Base-by-base conservation (phyloP, 2,329 filamentous ascomycete species). In the Pseudogymnoascus pannorum region DNA sequence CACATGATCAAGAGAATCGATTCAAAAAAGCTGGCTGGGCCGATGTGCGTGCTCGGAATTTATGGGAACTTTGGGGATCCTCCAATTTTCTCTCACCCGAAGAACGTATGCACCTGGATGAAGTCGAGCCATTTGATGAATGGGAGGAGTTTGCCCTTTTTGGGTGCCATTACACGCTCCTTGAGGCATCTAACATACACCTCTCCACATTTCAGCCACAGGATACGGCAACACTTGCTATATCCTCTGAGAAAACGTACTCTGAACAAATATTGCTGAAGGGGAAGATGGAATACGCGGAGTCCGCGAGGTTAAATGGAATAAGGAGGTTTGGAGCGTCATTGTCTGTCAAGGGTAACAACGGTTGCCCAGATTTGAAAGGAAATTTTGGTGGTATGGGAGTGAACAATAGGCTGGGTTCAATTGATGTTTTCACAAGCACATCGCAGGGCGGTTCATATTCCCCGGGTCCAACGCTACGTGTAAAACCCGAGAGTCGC, bases 141-240 rank as follows among this genome's bases (percentile, higher is more conserved):
- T 96, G 91, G 91, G 93, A 97, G 73, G 93, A 97, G 69, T 92
- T 97, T 70, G 86, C 88, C 2, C 77, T 96, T 0, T 96, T 95
- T 72, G 85, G 84, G 2, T 86, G 86, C 33, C 92, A 97, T 73
- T 96, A 96, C 73, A 89, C 92, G 67, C 75, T 97, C 44, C 78
- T 96, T 7, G 78, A 85, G 58, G 90, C 91, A 12, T 80, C 76
- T 42, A 84, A 75, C 60, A 77, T 26, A 64, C 70, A 4, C 68
- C 73, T 31, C 5, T 4, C 68, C 29, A 61, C 59, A 6, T 2
- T 3, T 58, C 67, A 24, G 67, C 61, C 29, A 5, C 57, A 14
- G 5, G 26, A 58, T 5, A 20, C 12, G 22, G 24, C 26, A 24
- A 14, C 40, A 18, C 5, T 16, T 26, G 6, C 18, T 5, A 31